Conservation (phyloP, 345 rosid species). For the Pugionium cornutum region DNA sequence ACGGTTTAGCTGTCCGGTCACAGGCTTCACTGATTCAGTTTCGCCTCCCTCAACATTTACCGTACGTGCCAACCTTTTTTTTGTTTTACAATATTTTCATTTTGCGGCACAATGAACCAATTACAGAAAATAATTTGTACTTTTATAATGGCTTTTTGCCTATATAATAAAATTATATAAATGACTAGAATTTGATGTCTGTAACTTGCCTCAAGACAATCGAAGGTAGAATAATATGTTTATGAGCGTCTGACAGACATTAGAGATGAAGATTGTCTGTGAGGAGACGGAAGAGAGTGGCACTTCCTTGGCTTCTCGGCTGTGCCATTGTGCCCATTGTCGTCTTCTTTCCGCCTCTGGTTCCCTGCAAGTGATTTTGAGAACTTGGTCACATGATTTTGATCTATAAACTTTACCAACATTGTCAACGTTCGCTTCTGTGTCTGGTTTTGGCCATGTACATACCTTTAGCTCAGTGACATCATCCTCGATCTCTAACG, state of each 20-base stretch:
- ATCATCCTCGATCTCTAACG: conserved; percentile 61
- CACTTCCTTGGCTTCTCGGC: conserved; percentile 68
- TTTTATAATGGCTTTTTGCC: no score
- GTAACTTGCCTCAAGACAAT: conserved; percentile 5
- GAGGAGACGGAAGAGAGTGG: conserved; percentile 63
- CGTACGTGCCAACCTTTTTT: neutral
- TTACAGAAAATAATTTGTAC: no score
- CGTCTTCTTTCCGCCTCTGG: conserved; percentile 53
- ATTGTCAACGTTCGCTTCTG: neutral
- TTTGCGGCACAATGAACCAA: neutral
- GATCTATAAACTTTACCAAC: neutral
- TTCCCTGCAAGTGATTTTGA: conserved; percentile 50
- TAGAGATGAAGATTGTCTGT: conserved; percentile 49
- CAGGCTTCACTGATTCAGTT: conserved; percentile 80
- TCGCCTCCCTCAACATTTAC: conserved; percentile 55
- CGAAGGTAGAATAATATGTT: neutral
- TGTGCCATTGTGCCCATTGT: conserved; percentile 29
- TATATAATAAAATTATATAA: neutral
- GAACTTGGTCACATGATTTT: conserved; percentile 2
- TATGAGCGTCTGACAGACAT: conserved; percentile 10
- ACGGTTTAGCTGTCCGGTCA: conserved; percentile 73
- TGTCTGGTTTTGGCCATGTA: neutral
- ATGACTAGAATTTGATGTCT: neutral
- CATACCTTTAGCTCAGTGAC: conserved; percentile 63
- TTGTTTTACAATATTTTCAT: neutral